Evolutionary conservation across 768 basidiomycete species (phyloP), one percentile per base, ranked within the genome.

Genomic region (Lactifluus echinatus): DNA sequence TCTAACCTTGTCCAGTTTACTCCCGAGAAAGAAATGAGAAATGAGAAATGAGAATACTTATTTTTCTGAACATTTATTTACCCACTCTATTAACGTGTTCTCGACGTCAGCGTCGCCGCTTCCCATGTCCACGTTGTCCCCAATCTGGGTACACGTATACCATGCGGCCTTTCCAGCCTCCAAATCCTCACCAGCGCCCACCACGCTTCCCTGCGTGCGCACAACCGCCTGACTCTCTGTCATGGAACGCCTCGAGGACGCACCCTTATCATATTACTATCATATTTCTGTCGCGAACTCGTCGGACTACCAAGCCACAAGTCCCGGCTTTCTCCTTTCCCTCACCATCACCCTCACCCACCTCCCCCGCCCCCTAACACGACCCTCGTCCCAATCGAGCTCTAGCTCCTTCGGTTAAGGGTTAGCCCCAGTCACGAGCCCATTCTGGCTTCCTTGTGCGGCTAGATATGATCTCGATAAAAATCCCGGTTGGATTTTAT

Each of bases 391-490:
- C 54, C 31, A 56, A 56, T 56, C 47, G 55, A 56, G 39, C 17
- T 43, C 55, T 49, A 56, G 55, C n/a, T 34, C 37, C 37, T 12
- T 55, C 57, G 46, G 57, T 53, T 58, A 58, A 58, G 57, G 57
- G 57, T 48, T 58, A 58, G 46, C n/a, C 24, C 45, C 51, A 53
- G 57, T 58, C 57, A 58, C 57, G 57, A 49, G 57, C 57, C 11
- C 26, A 21, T 29, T 23, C 37, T 40, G 34, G 53, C 53, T 55
- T 47, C 39, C 37, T 33, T 26, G 39, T 46, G 51, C 57, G 57
- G 57, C 51, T 58, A 58, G 57, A 58, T 58, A 49, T 53, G 57
- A 53, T 43, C 57, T 48, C 57, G 46, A 58, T 58, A 42, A 43
- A 43, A 34, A 11, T 19, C 43, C 19, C 53, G 28, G 21, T 19